Conservation (phyloP, 2,329 filamentous ascomycete genomes). For the Arthrocladium fulminans region DNA sequence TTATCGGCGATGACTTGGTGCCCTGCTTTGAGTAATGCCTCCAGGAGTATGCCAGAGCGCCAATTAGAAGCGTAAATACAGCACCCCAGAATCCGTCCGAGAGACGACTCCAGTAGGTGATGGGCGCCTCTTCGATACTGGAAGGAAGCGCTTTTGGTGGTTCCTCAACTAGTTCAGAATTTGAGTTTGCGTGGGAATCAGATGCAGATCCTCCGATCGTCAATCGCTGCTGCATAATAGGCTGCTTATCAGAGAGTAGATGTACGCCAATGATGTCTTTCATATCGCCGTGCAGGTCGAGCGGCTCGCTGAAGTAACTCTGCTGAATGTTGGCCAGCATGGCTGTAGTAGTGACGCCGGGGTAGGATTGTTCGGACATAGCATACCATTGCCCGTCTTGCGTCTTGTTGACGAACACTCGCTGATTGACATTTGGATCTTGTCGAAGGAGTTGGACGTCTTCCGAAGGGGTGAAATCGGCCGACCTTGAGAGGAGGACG, state of each 20-base stretch:
- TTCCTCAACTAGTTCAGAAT: slow-evolving; percentile 9
- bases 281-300: slow-evolving; percentile 18
- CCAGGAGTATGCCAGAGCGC: not conserved
- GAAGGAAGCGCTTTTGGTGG: slow-evolving; percentile 16
- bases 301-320: not conserved
- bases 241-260: slow-evolving; percentile 45
- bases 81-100: slow-evolving; percentile 1
- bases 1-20: too few relatives aligned
- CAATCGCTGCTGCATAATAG: slow-evolving; percentile 41
- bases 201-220: slow-evolving; percentile 19
- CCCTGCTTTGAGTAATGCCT: not conserved
- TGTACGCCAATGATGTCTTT: slow-evolving; percentile 59
- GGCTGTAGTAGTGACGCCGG: slow-evolving; percentile 67
- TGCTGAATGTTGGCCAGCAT: slow-evolving; percentile 36
- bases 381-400: slow-evolving; percentile 87
- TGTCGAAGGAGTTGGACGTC: slow-evolving; percentile 17
- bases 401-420: slow-evolving; percentile 80
- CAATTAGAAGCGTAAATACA: not conserved
- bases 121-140: not conserved
- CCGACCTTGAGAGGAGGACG: slow-evolving; percentile 76
- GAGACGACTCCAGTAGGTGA: not conserved
- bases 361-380: slow-evolving; percentile 77
- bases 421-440: slow-evolving; percentile 46
- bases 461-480: slow-evolving; percentile 44
- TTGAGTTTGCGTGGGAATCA: not conserved